Conservation (phyloP, 192 early-diverging fungal genomes). For the Entomortierella parvispora region DNA sequence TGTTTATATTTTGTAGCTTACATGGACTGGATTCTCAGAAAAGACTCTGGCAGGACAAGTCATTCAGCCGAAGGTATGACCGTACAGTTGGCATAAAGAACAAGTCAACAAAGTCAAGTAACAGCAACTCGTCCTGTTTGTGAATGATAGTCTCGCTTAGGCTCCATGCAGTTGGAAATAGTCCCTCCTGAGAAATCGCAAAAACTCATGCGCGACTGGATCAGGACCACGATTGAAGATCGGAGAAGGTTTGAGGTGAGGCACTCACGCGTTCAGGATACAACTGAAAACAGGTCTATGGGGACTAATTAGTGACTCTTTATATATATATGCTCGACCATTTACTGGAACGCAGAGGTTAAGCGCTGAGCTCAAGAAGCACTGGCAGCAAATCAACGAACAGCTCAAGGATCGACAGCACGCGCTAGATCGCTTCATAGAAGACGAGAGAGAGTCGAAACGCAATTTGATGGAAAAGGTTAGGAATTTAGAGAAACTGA, state of each 20-base stretch:
- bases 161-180: conserved; percentile 21
- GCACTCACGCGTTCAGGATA: too few relatives aligned
- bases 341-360: conserved; percentile 2
- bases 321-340: background rate
- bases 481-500: background rate
- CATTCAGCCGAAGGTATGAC: conserved; percentile 23
- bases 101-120: too few relatives aligned
- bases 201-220: conserved; percentile 24
- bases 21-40: conserved; percentile 36
- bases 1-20: conserved; percentile 8
- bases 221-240: conserved; percentile 37
- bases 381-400: conserved; percentile 1
- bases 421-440: conserved; percentile 14
- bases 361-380: conserved; percentile 12
- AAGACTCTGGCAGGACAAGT: conserved; percentile 17
- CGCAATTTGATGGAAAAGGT: conserved; percentile 40
- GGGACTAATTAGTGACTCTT: background rate
- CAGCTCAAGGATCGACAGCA: conserved; percentile 30
- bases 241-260: conserved; percentile 22
- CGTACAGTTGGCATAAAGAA: background rate
- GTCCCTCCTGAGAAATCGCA: conserved; percentile 25
- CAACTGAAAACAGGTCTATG: background rate
- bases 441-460: conserved; percentile 10
- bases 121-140: background rate
- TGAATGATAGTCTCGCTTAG: conserved; percentile 29